Percentiles rank a stretch among this genome's conserved stretches.
phyloP scores from a whole-genome alignment of 78 protist species.

The Chrysochromulina tobinii region DNA sequence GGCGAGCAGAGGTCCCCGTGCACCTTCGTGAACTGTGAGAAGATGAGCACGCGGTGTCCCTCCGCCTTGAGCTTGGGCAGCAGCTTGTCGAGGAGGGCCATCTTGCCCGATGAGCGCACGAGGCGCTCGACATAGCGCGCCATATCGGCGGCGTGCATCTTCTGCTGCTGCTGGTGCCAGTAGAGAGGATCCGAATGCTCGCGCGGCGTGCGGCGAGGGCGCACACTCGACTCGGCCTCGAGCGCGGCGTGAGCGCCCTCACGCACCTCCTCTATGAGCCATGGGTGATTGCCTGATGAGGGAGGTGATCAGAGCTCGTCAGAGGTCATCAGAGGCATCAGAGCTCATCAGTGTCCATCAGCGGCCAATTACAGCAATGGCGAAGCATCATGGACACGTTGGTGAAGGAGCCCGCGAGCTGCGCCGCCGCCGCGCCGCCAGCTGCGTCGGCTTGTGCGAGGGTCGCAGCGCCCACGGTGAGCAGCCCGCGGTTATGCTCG shows the following conservation, averaged over 20 bases:
- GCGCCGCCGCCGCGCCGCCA: neutral
- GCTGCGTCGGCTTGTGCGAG: too few species aligned
- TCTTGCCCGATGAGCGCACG: neutral
- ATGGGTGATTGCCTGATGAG: constrained; percentile 85
- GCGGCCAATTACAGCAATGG: constrained; percentile 43
- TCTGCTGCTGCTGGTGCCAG: neutral
- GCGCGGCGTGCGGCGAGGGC: neutral
- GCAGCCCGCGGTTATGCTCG: constrained; percentile 65
- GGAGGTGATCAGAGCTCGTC: too few species aligned
- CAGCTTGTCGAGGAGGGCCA: constrained; percentile 38
- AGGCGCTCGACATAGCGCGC: constrained; percentile 27
- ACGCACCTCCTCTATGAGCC: constrained; percentile 65
- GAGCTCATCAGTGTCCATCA: too few species aligned
- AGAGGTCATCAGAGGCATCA: too few species aligned
- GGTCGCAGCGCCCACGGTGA: neutral
- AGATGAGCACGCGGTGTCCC: constrained; percentile 47
- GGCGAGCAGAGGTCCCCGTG: too few species aligned
- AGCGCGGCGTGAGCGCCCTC: constrained; percentile 34
- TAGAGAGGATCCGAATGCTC: neutral
- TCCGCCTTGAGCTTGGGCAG: constrained; percentile 14
- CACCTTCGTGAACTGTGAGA: constrained; percentile 26
- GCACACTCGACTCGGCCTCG: constrained; percentile 69
- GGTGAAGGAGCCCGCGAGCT: constrained; percentile 42
- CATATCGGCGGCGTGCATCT: neutral
- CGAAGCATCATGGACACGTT: constrained; percentile 85